Conservation (phyloP, 495 filamentous ascomycete species). For the Talaromyces thailandensis region DNA sequence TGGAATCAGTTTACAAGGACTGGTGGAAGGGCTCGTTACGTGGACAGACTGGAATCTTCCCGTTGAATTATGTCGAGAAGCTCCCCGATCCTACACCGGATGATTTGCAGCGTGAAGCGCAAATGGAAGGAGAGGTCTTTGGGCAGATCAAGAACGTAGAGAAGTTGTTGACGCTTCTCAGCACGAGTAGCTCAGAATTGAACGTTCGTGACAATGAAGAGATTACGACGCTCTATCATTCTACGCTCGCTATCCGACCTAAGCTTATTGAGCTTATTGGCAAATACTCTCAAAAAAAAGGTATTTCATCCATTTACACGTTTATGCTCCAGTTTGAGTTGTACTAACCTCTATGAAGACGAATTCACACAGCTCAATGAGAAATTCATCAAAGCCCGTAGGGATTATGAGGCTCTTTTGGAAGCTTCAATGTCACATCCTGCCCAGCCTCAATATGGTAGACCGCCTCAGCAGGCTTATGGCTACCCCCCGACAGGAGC, state of each 20-base stretch:
- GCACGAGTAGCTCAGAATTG: constrained; percentile 84
- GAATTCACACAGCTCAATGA: constrained; percentile 98
- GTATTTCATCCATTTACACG: constrained; percentile 28
- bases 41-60: constrained; percentile 95
- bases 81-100: constrained; percentile 88
- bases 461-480: constrained; percentile 53
- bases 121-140: constrained; percentile 97
- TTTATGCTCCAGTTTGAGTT: background rate
- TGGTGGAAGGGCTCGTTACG: constrained; percentile 97
- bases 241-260: constrained; percentile 85
- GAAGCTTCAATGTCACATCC: constrained; percentile 93
- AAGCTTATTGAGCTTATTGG: constrained; percentile 98
- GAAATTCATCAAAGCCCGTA: constrained; percentile 96
- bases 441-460: constrained; percentile 61
- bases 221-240: constrained; percentile 88
- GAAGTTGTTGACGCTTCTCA: constrained; percentile 86
- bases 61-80: constrained; percentile 98
- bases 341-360: constrained; percentile 44
- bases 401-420: constrained; percentile 92
- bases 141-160: constrained; percentile 98
- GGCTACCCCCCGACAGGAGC: constrained; percentile 46
- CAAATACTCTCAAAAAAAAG: constrained; percentile 99
- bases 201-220: constrained; percentile 86
- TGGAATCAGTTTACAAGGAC: constrained; percentile 97
- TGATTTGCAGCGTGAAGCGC: constrained; percentile 88